Conservation (phyloP, 805 yeast species). For the Pichia manshurica region DNA sequence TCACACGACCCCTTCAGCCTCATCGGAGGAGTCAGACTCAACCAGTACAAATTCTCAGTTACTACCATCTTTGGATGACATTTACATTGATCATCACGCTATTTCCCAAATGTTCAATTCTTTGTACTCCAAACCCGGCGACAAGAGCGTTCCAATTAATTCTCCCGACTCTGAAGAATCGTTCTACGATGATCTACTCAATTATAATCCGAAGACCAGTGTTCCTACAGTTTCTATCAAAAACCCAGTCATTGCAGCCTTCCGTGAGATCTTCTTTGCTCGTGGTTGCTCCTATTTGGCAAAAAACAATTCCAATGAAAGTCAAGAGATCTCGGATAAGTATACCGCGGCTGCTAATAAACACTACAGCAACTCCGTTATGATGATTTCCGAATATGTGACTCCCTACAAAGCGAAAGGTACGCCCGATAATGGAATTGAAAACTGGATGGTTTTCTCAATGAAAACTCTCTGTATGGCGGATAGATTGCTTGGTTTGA, state of each 20-base stretch:
- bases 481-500: constrained; percentile 29
- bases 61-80: neutral
- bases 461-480: constrained; percentile 36
- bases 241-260: constrained; percentile 14
- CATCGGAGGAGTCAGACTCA: neutral
- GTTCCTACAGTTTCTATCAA: constrained; percentile 20
- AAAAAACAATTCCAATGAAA: constrained; percentile 17
- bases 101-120: constrained; percentile 26
- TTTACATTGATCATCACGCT: constrained; percentile 9
- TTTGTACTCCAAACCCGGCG: constrained; percentile 12
- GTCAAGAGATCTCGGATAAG: constrained; percentile 13
- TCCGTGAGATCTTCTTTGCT: constrained; percentile 33
- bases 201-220: constrained; percentile 25
- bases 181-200: constrained; percentile 19
- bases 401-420: neutral
- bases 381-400: constrained; percentile 17
- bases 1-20: neutral
- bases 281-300: constrained; percentile 37
- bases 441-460: constrained; percentile 37
- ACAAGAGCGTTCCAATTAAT: neutral
- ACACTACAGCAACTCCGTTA: constrained; percentile 23
- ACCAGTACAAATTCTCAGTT: neutral
- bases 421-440: neutral
- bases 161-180: constrained; percentile 6
- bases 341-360: constrained; percentile 21